A percentile compares a stretch with the other conserved stretches of the same genome.
Evolutionary conservation across 306 rosid species (phyloP).

Genomic region (Quercus gilva): DNA sequence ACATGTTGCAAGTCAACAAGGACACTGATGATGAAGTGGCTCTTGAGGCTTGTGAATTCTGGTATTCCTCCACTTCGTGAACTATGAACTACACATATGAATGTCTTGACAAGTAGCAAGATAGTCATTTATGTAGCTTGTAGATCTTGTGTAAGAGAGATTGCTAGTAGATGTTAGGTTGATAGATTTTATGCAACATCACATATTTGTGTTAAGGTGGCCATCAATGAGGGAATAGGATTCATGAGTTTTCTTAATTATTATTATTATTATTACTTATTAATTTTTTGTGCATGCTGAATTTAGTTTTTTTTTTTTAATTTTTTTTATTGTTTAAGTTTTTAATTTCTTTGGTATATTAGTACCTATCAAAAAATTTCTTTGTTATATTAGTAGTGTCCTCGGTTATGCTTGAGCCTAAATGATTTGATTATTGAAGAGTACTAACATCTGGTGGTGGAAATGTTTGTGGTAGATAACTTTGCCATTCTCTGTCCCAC

Average conservation of each 20-base stretch:
- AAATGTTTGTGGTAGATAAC: background rate
- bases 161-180: background rate
- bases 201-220: background rate
- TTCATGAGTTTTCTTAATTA: background rate
- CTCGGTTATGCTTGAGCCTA: background rate
- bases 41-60: conserved; percentile 99
- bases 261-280: too few species aligned
- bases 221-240: background rate
- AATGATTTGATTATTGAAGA: background rate
- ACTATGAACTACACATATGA: background rate
- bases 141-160: conserved; percentile 11
- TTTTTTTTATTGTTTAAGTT: background rate
- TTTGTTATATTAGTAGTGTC: background rate
- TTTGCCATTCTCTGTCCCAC: background rate
- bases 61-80: conserved; percentile 48
- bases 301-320: background rate
- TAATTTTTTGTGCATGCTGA: background rate
- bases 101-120: conserved; percentile 12
- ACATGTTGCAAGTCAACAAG: conserved; percentile 98
- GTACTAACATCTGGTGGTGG: background rate
- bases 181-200: background rate
- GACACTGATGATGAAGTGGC: conserved; percentile 95
- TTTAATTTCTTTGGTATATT: background rate
- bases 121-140: conserved; percentile 15
- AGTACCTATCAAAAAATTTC: too few species aligned